Percentiles rank a stretch among this genome's conserved stretches.
Evolutionary conservation across 75 land plant genomes (phyloP).

Genomic region (Sequoia sempervirens): DNA sequence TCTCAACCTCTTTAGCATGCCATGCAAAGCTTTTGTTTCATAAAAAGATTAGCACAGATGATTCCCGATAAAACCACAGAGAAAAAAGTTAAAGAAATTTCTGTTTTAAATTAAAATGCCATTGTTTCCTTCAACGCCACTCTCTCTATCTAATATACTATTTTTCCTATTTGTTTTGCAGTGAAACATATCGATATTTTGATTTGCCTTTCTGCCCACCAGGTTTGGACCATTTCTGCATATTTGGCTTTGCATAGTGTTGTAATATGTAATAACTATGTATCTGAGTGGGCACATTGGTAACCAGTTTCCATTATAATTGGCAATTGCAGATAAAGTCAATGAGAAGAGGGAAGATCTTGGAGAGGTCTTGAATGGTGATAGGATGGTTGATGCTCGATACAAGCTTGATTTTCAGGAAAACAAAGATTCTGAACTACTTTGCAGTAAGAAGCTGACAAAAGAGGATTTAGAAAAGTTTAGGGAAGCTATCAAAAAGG

Average conservation of each 20-base stretch:
- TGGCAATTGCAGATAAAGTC: conserved; percentile 18
- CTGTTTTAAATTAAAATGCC: not conserved
- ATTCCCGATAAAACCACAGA: not conserved
- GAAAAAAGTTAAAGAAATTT: not conserved
- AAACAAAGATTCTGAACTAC: conserved; percentile 19
- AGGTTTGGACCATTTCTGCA: conserved; percentile 24
- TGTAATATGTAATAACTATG: not conserved
- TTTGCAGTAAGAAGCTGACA: conserved; percentile 32
- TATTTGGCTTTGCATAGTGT: not conserved
- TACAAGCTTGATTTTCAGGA: conserved; percentile 31
- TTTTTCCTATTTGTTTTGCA: conserved; percentile 15
- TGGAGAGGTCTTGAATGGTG: conserved; percentile 53
- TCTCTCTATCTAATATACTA: not conserved
- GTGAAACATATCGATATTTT: conserved; percentile 58
- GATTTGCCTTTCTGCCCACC: conserved; percentile 57
- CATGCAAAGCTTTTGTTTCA: not conserved
- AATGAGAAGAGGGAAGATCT: conserved; percentile 38
- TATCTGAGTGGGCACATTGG: not conserved
- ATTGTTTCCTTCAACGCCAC: not conserved
- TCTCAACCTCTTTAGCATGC: not conserved
- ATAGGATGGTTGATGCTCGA: conserved; percentile 37
- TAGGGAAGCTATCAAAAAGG: conserved; percentile 36
- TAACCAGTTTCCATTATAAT: not conserved
- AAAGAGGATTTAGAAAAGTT: conserved; percentile 33
- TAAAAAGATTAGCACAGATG: not conserved